These are phyloP conservation scores for Phycomyces nitens DNA, from an alignment of 192 early-diverging fungal species.

Conservation along the genomic window DNA sequence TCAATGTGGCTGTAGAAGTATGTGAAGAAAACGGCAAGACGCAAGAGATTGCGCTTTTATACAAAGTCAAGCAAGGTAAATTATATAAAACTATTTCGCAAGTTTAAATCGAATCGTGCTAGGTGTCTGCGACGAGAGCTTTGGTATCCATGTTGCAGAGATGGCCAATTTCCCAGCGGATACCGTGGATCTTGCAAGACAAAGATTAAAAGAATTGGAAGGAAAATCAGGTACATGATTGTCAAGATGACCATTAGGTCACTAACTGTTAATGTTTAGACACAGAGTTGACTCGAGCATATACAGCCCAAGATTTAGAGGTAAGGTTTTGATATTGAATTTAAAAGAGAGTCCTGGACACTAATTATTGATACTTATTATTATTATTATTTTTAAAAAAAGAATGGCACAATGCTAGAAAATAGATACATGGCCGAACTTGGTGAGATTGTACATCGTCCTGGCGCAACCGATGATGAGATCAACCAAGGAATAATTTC, in stretches of 20 bases:
- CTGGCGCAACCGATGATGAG: conserved; percentile 36
- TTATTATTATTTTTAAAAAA: too few relatives aligned
- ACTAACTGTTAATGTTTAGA: conserved; percentile 6
- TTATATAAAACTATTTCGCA: too few relatives aligned
- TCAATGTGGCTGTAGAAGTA: conserved; percentile 79
- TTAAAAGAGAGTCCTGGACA: too few relatives aligned
- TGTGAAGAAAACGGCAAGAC: conserved; percentile 27
- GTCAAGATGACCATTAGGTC: conserved; percentile 4
- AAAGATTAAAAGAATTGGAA: conserved; percentile 87
- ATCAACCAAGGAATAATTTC: conserved; percentile 36
- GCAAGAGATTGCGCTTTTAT: conserved; percentile 83
- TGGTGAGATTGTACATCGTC: conserved; percentile 31
- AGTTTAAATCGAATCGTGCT: too few relatives aligned
- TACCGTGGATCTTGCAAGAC: conserved; percentile 79
- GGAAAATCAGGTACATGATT: conserved; percentile 33
- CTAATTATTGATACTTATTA: too few relatives aligned
- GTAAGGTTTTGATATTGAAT: conserved; percentile 1
- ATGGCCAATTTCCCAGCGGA: conserved; percentile 85
- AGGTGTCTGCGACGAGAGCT: conserved; percentile 92
- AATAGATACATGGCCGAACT: conserved; percentile 48
- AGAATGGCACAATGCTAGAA: conserved; percentile 31
- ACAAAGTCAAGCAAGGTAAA: conserved; percentile 79
- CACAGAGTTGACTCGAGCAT: conserved; percentile 24
- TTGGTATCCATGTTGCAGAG: conserved; percentile 98
- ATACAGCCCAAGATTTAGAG: conserved; percentile 34